phyloP scores from a whole-genome alignment of 1,284 basidiomycete species.

The Tetrapyrgos nigripes region DNA sequence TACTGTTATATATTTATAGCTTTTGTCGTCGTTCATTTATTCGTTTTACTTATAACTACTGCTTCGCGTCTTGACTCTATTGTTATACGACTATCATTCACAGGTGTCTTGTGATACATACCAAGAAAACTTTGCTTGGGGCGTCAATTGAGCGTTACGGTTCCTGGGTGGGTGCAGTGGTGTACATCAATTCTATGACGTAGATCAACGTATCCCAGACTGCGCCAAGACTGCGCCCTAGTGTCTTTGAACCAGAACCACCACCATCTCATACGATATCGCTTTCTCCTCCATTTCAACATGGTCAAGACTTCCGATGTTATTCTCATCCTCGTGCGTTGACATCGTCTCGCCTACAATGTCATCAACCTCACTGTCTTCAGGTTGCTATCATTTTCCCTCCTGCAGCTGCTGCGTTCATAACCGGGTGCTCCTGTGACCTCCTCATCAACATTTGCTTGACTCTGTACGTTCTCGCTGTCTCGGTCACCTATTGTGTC shows the following conservation, averaged over 20 bases:
- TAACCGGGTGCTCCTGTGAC: slow-evolving; percentile 77
- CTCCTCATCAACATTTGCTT: slow-evolving; percentile 70
- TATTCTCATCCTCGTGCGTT: slow-evolving; percentile 43
- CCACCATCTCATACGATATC: not conserved
- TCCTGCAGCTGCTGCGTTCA: slow-evolving; percentile 65
- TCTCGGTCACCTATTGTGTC: slow-evolving; percentile 45
- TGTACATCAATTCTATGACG: too few species aligned
- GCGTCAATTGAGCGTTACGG: too few species aligned
- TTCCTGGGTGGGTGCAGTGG: too few species aligned
- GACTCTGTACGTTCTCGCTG: slow-evolving; percentile 18
- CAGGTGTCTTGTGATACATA: too few species aligned
- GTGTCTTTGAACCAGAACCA: not conserved
- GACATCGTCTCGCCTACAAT: not conserved
- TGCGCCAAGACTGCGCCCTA: too few species aligned
- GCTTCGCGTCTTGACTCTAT: too few species aligned
- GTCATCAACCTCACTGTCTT: not conserved
- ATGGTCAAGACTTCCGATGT: slow-evolving; percentile 40
- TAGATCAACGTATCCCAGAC: too few species aligned
- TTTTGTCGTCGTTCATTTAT: not conserved
- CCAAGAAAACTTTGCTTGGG: too few species aligned
- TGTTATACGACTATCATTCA: too few species aligned
- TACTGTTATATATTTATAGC: too few species aligned
- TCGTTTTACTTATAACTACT: too few species aligned
- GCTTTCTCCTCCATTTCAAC: not conserved
- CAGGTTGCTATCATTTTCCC: slow-evolving; percentile 72